Conservation (phyloP, 495 filamentous ascomycete species). For the Pyrenula aspistea region DNA sequence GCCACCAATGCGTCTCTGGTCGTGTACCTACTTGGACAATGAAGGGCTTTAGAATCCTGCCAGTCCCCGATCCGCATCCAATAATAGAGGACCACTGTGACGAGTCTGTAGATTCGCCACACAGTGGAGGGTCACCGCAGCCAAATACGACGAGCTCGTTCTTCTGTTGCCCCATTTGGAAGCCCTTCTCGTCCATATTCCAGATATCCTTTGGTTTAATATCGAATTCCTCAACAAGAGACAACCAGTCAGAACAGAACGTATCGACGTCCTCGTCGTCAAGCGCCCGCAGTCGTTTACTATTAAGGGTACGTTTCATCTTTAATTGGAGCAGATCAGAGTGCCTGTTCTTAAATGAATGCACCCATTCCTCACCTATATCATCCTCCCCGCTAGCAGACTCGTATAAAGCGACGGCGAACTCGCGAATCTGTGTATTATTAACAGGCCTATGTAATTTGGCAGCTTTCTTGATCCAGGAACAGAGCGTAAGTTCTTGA, state of each 20-base stretch:
- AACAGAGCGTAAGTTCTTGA: too few relatives aligned
- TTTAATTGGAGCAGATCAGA: not conserved
- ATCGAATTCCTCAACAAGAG: not conserved
- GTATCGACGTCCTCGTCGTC: not conserved
- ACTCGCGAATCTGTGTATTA: too few relatives aligned
- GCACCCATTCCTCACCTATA: not conserved
- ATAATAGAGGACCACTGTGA: not conserved
- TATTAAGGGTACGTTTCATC: not conserved
- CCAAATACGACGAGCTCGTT: not conserved
- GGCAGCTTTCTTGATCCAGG: too few relatives aligned
- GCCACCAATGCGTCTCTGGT: not conserved
- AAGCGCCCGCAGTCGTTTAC: not conserved
- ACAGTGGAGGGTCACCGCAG: not conserved
- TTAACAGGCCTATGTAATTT: too few relatives aligned
- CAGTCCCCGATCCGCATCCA: not conserved
- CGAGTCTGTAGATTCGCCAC: not conserved
- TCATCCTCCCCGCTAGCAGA: too few relatives aligned
- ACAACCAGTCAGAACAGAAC: not conserved
- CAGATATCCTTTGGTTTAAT: not conserved
- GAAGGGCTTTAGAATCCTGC: not conserved
- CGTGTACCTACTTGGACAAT: not conserved
- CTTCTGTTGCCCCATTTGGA: not conserved
- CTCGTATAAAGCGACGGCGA: too few relatives aligned
- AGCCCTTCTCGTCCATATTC: slow-evolving; percentile 1
- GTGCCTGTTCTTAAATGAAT: not conserved